These are phyloP conservation scores for Musa troglodytarum DNA, from an alignment of 176 grass and related monocot genomes.

Conservation along the genomic window DNA sequence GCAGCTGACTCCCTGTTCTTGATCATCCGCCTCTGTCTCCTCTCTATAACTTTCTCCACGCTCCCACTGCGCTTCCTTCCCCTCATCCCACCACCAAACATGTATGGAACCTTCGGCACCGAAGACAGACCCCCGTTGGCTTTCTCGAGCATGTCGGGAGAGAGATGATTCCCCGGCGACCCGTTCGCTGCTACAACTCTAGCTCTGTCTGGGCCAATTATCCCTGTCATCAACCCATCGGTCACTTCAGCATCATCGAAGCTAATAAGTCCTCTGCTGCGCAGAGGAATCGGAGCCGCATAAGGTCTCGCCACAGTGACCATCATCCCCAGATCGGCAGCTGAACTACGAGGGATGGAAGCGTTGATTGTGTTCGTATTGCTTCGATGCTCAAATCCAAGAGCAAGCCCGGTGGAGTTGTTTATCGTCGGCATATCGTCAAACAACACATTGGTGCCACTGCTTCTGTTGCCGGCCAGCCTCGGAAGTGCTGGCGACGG, in stretches of 20 bases:
- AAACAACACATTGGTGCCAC: background rate
- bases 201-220: background rate
- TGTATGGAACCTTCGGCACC: background rate
- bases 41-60: constrained; percentile 52
- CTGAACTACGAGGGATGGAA: background rate
- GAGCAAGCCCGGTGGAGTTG: background rate
- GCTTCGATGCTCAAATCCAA: background rate
- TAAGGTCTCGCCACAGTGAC: background rate
- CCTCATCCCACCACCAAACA: constrained; percentile 28
- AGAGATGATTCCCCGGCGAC: background rate
- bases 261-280: background rate
- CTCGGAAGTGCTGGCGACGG: background rate
- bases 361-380: background rate
- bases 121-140: background rate
- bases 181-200: background rate
- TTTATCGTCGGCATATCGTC: background rate
- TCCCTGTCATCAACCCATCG: background rate
- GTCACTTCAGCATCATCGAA: background rate
- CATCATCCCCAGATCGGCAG: background rate
- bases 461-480: no score
- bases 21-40: constrained; percentile 12
- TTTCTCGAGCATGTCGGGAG: background rate
- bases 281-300: background rate
- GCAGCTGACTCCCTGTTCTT: constrained; percentile 16
- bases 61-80: constrained; percentile 44